Conservation (phyloP, 2,329 filamentous ascomycete genomes). For the Dactylellina leptospora region DNA sequence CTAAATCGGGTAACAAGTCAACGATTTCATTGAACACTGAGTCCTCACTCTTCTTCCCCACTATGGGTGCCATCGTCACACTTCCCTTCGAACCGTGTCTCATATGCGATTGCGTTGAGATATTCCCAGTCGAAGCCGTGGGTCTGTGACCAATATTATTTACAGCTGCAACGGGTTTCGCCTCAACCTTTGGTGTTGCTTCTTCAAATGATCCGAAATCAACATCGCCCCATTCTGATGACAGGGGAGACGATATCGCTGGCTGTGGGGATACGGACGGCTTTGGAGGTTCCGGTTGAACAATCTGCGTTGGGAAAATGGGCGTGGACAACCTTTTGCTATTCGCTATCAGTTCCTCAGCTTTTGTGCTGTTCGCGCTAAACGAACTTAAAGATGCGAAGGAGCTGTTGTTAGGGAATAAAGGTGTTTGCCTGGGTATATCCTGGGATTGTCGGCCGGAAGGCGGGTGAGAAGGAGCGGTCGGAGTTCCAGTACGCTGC, state of each 20-base stretch:
- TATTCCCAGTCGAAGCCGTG: slow-evolving; percentile 33
- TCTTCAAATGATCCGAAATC: slow-evolving; percentile 49
- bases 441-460: slow-evolving; percentile 13
- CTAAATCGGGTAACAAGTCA: slow-evolving; percentile 41
- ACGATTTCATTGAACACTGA: slow-evolving; percentile 38
- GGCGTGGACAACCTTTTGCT: slow-evolving; percentile 29
- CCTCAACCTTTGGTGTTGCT: slow-evolving; percentile 21
- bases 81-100: slow-evolving; percentile 23
- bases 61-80: slow-evolving; percentile 46
- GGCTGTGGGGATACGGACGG: slow-evolving; percentile 13
- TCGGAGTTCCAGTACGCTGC: slow-evolving; percentile 22
- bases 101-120: neutral
- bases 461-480: slow-evolving; percentile 12
- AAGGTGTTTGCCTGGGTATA: neutral
- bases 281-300: slow-evolving; percentile 14
- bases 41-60: slow-evolving; percentile 45
- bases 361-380: slow-evolving; percentile 9
- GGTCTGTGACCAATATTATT: slow-evolving; percentile 22
- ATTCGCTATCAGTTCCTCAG: slow-evolving; percentile 8
- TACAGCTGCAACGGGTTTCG: slow-evolving; percentile 3
- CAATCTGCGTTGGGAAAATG: slow-evolving; percentile 19
- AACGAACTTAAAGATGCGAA: slow-evolving; percentile 26
- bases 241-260: slow-evolving; percentile 30
- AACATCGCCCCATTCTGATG: slow-evolving; percentile 36
- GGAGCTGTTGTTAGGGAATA: slow-evolving; percentile 8